Evolutionary conservation across 1,139 yeast species (phyloP).

Genomic region (Sugiyamaella paludigena): DNA sequence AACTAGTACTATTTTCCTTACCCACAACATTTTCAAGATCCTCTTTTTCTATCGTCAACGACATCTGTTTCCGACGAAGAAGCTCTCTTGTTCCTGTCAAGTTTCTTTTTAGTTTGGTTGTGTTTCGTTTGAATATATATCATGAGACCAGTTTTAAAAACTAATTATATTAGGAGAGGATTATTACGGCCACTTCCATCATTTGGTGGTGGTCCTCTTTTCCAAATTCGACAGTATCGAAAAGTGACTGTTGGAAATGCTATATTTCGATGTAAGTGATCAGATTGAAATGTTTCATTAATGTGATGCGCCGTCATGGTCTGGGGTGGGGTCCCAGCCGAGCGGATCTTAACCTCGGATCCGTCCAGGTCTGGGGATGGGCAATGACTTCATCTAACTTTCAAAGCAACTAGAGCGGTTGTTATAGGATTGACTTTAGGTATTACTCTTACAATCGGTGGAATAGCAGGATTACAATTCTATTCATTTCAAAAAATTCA

Average conservation of each 20-base stretch:
- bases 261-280: conserved; percentile 11
- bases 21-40: no score
- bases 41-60: no score
- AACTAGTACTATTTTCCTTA: no score
- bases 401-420: conserved; percentile 12
- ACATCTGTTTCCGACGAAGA: no score
- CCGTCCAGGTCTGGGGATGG: neutral
- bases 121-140: no score
- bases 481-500: conserved; percentile 23
- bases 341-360: neutral
- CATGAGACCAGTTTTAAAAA: no score
- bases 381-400: conserved; percentile 1
- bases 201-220: neutral
- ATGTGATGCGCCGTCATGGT: no score
- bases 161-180: no score
- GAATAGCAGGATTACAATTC: conserved; percentile 9
- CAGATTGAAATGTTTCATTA: no score
- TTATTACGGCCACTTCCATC: no score
- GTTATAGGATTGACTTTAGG: conserved; percentile 12
- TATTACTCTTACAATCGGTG: conserved; percentile 10
- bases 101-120: no score
- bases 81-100: no score
- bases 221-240: conserved; percentile 7
- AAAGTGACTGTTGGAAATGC: conserved; percentile 14
- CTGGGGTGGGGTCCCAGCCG: neutral